phyloP scores from a whole-genome alignment of 2,329 filamentous ascomycete genomes.

The Xylaria sp. region DNA sequence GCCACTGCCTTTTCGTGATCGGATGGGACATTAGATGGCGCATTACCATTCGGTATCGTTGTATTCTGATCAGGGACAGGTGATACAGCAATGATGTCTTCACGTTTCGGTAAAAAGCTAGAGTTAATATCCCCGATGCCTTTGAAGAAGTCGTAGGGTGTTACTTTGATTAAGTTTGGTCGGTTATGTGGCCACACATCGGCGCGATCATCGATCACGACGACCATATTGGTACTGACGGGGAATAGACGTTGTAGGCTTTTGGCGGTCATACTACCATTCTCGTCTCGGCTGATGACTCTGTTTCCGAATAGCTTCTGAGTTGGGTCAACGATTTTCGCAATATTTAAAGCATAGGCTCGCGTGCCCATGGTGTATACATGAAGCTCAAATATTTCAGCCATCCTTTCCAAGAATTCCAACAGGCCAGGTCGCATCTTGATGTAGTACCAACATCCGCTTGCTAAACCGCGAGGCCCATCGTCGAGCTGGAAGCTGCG shows the following conservation, averaged over 20 bases:
- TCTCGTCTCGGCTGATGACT: constrained; percentile 96
- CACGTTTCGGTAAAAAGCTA: constrained; percentile 87
- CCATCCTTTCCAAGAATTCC: constrained; percentile 73
- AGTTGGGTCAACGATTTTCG: constrained; percentile 90
- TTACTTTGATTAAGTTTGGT: constrained; percentile 92
- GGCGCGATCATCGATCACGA: constrained; percentile 96
- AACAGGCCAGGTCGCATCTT: constrained; percentile 90
- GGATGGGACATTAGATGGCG: constrained; percentile 22
- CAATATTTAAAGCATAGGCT: constrained; percentile 93
- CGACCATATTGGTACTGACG: constrained; percentile 98
- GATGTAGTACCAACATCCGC: constrained; percentile 96
- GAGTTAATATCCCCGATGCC: constrained; percentile 99
- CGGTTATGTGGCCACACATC: constrained; percentile 95
- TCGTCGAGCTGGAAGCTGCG: constrained; percentile 92
- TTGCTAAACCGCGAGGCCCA: constrained; percentile 72
- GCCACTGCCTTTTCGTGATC: constrained; percentile 39
- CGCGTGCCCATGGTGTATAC: constrained; percentile 99
- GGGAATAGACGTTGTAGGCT: constrained; percentile 91
- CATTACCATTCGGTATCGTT: constrained; percentile 35
- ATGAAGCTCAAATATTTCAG: constrained; percentile 83
- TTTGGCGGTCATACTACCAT: constrained; percentile 91
- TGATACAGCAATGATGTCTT: constrained; percentile 58
- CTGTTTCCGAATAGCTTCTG: constrained; percentile 91
- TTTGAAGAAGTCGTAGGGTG: constrained; percentile 96
- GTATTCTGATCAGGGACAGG: constrained; percentile 40